A percentile compares a stretch with the other conserved stretches of the same genome.
phyloP scores from a whole-genome alignment of 2,329 filamentous ascomycete genomes.

The Calonectria hongkongensis region DNA sequence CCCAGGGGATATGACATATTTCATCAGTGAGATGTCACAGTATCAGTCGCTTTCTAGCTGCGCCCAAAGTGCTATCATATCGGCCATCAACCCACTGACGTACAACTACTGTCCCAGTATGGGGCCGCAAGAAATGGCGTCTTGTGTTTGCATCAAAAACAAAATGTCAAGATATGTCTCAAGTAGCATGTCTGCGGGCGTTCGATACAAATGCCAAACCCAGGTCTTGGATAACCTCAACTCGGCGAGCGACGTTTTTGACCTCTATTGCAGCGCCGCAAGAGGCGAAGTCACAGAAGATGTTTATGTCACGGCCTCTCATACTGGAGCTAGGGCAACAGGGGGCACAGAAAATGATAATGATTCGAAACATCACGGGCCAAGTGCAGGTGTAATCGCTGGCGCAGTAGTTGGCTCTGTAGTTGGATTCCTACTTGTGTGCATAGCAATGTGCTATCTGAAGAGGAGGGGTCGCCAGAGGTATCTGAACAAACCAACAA shows the following conservation, averaged over 20 bases:
- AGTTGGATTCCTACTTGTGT: neutral
- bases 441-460: neutral
- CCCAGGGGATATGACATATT: slow-evolving; percentile 10
- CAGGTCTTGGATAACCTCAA: slow-evolving; percentile 11
- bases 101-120: neutral
- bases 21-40: neutral
- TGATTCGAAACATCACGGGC: neutral
- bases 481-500: neutral
- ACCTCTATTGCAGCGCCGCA: slow-evolving; percentile 8
- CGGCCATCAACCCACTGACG: neutral
- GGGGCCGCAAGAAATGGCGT: slow-evolving; percentile 7
- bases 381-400: neutral
- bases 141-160: slow-evolving; percentile 15
- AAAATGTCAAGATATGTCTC: slow-evolving; percentile 8
- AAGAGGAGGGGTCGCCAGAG: neutral
- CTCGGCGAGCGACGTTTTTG: neutral
- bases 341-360: no score
- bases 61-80: neutral
- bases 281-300: slow-evolving; percentile 11
- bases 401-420: slow-evolving; percentile 2
- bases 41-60: slow-evolving; percentile 10
- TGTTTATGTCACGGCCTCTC: neutral
- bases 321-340: neutral
- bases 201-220: neutral
- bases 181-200: neutral